phyloP scores from a whole-genome alignment of 495 filamentous ascomycete species.

The Penicillium fimorum region DNA sequence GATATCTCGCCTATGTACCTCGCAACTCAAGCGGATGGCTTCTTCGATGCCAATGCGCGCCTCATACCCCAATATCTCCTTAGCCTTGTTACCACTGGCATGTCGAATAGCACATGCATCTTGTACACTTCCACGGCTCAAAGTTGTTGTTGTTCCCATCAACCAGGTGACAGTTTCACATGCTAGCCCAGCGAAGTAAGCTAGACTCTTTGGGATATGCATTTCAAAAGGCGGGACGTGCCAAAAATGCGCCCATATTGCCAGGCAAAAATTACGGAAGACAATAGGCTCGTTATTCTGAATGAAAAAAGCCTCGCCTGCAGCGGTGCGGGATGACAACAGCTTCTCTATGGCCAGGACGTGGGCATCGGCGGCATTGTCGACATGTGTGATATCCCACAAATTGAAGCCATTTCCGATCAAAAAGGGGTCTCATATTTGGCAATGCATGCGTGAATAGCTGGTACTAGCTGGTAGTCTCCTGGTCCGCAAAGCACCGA shows the following conservation, averaged over 20 bases:
- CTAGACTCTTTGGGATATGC: conserved; percentile 51
- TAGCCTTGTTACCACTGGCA: conserved; percentile 57
- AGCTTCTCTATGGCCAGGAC: conserved; percentile 61
- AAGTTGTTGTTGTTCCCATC: conserved; percentile 44
- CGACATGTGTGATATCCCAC: conserved; percentile 61
- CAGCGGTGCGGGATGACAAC: conserved; percentile 51
- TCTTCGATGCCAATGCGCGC: conserved; percentile 56
- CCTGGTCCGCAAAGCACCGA: conserved; percentile 58
- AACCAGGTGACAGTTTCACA: conserved; percentile 54
- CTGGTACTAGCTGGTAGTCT: conserved; percentile 52
- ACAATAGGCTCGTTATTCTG: conserved; percentile 62
- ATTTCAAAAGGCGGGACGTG: conserved; percentile 53
- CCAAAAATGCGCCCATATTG: conserved; percentile 58
- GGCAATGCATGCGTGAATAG: conserved; percentile 56
- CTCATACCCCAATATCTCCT: conserved; percentile 56
- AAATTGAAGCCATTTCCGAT: conserved; percentile 57
- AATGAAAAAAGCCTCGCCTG: conserved; percentile 62
- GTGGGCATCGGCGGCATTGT: conserved; percentile 62
- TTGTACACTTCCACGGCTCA: conserved; percentile 56
- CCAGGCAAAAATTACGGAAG: conserved; percentile 59
- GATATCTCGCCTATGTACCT: conserved; percentile 37
- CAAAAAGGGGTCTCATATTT: conserved; percentile 54
- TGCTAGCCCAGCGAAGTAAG: conserved; percentile 47
- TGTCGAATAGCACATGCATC: conserved; percentile 56
- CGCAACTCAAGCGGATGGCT: conserved; percentile 51